Evolutionary conservation across 2,329 filamentous ascomycete genomes (phyloP), one percentile per base, ranked within the genome.

Genomic region (Penicillium griseofulvum): DNA sequence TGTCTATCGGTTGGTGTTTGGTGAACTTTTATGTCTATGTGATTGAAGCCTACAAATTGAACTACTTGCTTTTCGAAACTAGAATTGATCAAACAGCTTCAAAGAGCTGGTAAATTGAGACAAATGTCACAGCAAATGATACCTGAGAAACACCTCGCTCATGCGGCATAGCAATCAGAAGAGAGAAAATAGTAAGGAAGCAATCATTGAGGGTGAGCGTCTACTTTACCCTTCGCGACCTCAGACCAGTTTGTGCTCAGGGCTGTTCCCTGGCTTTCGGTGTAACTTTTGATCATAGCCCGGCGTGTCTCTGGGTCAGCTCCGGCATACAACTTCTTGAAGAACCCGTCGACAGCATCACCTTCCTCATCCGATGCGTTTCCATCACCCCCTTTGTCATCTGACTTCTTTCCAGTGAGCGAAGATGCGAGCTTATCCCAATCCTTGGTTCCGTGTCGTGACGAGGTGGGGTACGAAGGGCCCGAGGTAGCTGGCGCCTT

Each of bases 221-320:
- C 84, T 26, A 97, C 88, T 24, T 77, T 87, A 17, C 84, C 85
- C 59, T 80, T 83, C 48, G 84, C 83, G 19, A 97, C 93, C 58
- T 96, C 89, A 10, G 78, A 75, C 94, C 94, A 99, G 71, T 93
- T 91, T 0, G 94, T 99, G 73, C 91, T 97, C 47, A 99, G 77
- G 3, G 89, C 84, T 0, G 94, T 99, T 5, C 94, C 94, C 64
- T 95, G 94, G 73, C 92, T 97, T 80, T 99, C 93, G 14, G 86
- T 81, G 68, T 90, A 97, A 69, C 90, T 96, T 83, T 99, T 99
- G 85, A 95, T 90, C 94, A 99, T 99, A 9, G 94, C 94, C 2
- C 91, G 85, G 69, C 86, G 86, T 55, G 90, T 90, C 65, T 99
- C 93, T 0, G 87, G 84, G 46, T 88, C 86, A 0, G 90, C 86